Percentiles rank a stretch among this genome's conserved stretches.
phyloP scores from a whole-genome alignment of 306 rosid genomes.

The Cucurbita maxima region DNA sequence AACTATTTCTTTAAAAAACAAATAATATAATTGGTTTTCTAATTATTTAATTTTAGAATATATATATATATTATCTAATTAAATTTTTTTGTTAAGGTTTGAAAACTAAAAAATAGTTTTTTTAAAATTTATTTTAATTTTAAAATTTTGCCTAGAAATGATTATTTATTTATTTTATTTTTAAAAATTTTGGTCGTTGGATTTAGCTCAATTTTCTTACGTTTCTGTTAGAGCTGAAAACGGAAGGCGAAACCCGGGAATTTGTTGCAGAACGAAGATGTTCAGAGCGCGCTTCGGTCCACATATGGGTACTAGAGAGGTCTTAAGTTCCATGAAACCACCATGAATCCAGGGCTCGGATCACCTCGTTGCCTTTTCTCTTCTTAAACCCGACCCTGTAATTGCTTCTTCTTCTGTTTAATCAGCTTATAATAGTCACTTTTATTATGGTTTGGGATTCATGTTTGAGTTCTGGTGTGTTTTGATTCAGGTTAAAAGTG shows the following conservation, averaged over 20 bases:
- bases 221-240: neutral
- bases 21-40: no score
- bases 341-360: slow-evolving; percentile 84
- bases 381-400: slow-evolving; percentile 42
- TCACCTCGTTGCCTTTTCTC: slow-evolving; percentile 77
- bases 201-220: neutral
- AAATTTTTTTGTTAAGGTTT: no score
- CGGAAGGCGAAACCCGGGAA: neutral
- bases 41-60: no score
- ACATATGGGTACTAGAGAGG: slow-evolving; percentile 73
- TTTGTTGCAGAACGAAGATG: neutral
- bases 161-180: no score
- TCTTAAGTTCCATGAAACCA: slow-evolving; percentile 66
- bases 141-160: no score
- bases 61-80: no score
- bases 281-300: neutral
- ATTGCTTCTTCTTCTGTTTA: neutral
- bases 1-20: no score
- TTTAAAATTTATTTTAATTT: no score
- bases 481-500: slow-evolving; percentile 41
- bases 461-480: neutral
- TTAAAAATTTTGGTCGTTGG: neutral
- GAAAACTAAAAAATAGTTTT: no score
- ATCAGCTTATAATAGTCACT: neutral
- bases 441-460: neutral